These are phyloP conservation scores for Aureobasidium sp. DNA, from an alignment of 2,329 filamentous ascomycete species.

Conservation along the genomic window DNA sequence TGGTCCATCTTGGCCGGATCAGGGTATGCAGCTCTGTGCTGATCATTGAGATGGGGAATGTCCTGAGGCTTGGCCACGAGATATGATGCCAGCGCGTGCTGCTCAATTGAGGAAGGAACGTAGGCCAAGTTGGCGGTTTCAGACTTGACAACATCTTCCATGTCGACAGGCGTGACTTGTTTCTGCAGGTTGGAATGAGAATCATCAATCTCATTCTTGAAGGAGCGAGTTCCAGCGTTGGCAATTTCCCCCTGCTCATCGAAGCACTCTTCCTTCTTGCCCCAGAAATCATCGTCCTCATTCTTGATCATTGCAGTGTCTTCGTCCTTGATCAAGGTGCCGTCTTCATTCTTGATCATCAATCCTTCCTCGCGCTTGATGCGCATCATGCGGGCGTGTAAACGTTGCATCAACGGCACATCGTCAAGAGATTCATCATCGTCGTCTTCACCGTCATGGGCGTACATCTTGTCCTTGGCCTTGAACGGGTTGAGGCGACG, in stretches of 20 bases:
- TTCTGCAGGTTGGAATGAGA: background rate
- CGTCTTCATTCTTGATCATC: slow-evolving; percentile 10
- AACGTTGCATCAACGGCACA: slow-evolving; percentile 11
- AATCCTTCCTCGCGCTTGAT: slow-evolving; percentile 9
- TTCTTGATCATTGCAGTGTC: background rate
- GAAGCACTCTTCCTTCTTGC: background rate
- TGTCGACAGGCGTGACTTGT: background rate
- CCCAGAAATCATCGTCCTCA: background rate
- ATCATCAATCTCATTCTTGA: background rate
- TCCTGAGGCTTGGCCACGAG: background rate
- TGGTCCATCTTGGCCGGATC: background rate
- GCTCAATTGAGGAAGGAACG: background rate
- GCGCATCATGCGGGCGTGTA: background rate
- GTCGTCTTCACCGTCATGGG: background rate
- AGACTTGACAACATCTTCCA: background rate
- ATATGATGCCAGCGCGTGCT: background rate
- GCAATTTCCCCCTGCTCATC: background rate
- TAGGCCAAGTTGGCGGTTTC: background rate
- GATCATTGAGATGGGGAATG: background rate
- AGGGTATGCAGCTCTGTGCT: background rate
- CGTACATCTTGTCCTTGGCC: slow-evolving; percentile 10
- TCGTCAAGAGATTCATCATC: slow-evolving; percentile 9
- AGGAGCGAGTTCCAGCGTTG: background rate
- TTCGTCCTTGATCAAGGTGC: slow-evolving; percentile 4
- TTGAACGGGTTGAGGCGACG: slow-evolving; percentile 9